Evolutionary conservation across 768 basidiomycete genomes (phyloP).

Genomic region (Agrocybe pediades): DNA sequence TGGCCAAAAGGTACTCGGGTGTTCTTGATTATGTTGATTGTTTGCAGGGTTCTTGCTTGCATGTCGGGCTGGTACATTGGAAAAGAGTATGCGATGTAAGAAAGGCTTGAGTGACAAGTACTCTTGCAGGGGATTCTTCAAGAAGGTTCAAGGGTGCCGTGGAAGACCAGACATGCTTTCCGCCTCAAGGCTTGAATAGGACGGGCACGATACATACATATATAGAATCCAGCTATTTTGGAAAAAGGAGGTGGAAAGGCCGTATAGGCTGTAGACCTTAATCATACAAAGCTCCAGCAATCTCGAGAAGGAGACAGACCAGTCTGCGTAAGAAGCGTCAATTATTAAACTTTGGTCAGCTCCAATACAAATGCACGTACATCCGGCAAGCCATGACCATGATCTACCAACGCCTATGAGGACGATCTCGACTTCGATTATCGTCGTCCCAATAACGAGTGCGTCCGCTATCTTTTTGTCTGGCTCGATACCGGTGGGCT

Average conservation of each 20-base stretch:
- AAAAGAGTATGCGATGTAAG: background rate
- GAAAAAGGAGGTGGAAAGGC: no score
- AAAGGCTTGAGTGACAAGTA: background rate
- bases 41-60: no score
- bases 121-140: background rate
- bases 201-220: no score
- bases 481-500: conserved; percentile 53
- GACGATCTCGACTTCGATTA: conserved; percentile 11
- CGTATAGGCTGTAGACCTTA: no score
- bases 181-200: no score
- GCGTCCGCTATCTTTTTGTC: conserved; percentile 18
- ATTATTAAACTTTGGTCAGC: no score
- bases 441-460: conserved; percentile 14
- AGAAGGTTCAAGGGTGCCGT: background rate
- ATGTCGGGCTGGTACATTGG: no score
- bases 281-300: no score
- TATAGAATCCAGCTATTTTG: no score
- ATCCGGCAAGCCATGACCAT: background rate
- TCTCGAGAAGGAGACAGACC: background rate
- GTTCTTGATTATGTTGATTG: background rate
- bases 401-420: conserved; percentile 15
- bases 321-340: background rate
- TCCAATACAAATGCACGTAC: conserved; percentile 6
- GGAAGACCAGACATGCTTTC: background rate
- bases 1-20: background rate